A percentile compares a stretch with the other conserved stretches of the same genome.
Conservation (phyloP, 2,329 filamentous ascomycete genomes). For the Hymenotorrendiella dingleyae region DNA sequence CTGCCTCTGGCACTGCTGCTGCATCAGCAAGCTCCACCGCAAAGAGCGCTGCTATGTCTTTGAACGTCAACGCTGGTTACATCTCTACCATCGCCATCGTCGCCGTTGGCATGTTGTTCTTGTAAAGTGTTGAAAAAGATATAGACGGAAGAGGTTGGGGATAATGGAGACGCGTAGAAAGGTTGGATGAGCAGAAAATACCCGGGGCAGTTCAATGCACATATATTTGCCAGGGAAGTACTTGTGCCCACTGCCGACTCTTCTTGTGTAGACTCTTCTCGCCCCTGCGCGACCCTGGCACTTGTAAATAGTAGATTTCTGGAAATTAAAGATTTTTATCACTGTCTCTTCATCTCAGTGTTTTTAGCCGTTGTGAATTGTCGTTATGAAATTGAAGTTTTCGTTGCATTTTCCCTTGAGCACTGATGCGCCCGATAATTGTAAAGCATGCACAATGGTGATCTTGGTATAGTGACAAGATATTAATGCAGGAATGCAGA, state of each 20-base stretch:
- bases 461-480: no score
- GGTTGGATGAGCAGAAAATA: not conserved
- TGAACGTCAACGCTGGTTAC: constrained; percentile 14
- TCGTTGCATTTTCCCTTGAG: no score
- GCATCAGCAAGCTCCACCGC: constrained; percentile 7
- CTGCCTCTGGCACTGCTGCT: constrained; percentile 9
- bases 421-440: no score
- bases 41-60: constrained; percentile 10
- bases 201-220: constrained; percentile 1
- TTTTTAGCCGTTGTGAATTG: no score
- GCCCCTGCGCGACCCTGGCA: no score
- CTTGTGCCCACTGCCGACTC: not conserved
- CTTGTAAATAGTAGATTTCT: no score
- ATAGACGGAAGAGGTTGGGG: not conserved
- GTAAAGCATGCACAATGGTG: no score
- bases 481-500: no score
- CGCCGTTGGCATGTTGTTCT: constrained; percentile 16
- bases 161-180: not conserved
- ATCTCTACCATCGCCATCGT: constrained; percentile 15
- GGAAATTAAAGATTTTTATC: no score
- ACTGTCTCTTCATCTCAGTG: no score
- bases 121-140: constrained; percentile 9
- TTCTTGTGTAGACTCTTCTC: not conserved
- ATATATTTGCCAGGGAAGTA: not conserved
- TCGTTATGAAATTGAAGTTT: no score